Evolutionary conservation across 2,329 filamentous ascomycete genomes (phyloP).

Genomic region (Aspergillus brasiliensis): DNA sequence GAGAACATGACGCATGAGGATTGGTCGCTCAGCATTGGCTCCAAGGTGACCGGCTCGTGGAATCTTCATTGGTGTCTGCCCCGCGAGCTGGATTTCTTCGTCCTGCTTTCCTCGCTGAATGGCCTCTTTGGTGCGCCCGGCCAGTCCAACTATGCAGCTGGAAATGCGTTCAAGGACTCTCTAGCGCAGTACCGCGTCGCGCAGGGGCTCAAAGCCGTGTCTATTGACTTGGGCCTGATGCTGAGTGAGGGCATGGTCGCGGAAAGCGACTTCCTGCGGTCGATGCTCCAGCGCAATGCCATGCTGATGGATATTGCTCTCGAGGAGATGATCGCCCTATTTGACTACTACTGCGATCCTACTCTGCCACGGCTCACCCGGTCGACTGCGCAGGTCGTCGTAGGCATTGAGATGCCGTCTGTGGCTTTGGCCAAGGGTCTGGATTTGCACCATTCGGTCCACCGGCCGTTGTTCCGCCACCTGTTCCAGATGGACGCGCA

Average conservation of each 20-base stretch:
- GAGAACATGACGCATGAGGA: conserved; percentile 5
- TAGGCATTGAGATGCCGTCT: neutral
- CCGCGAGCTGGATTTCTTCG: conserved; percentile 1
- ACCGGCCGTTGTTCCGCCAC: conserved; percentile 2
- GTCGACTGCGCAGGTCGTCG: neutral
- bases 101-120: neutral
- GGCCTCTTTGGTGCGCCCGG: neutral
- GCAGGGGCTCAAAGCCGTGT: neutral
- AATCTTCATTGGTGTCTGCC: neutral
- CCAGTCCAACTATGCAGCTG: neutral
- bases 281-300: neutral
- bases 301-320: neutral
- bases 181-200: neutral
- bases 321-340: conserved; percentile 2
- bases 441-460: neutral
- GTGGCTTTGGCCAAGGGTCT: neutral
- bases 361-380: neutral
- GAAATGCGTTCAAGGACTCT: neutral
- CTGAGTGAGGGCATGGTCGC: neutral
- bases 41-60: conserved; percentile 1
- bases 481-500: neutral
- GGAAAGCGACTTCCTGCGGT: neutral
- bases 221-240: conserved; percentile 7
- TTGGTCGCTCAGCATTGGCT: neutral
- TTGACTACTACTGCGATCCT: conserved; percentile 9